Conservation (phyloP, 768 basidiomycete genomes). For the Auriscalpium vulgare region DNA sequence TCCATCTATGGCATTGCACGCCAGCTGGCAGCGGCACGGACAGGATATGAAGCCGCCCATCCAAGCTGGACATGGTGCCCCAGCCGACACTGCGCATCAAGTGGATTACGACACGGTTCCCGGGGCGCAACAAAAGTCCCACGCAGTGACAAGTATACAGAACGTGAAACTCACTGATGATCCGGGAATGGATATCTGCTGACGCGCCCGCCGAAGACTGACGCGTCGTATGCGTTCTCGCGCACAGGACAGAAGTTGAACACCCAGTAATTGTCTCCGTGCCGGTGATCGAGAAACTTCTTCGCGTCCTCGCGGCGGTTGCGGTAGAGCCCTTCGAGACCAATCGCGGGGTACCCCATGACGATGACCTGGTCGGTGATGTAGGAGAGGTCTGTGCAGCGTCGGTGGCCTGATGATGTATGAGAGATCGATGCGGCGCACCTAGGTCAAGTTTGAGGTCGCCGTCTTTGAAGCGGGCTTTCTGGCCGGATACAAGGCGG, state of each 20-base stretch:
- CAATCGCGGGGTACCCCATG: conserved; percentile 80
- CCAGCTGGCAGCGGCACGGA: too few relatives aligned
- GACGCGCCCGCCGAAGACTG: conserved; percentile 63
- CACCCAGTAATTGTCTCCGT: conserved; percentile 75
- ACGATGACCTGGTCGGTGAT: conserved; percentile 70
- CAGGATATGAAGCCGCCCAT: too few relatives aligned
- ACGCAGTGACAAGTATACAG: not conserved
- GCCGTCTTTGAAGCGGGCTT: conserved; percentile 67
- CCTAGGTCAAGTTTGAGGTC: conserved; percentile 64
- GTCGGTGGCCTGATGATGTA: not conserved
- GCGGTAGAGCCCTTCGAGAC: conserved; percentile 72
- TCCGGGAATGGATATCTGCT: conserved; percentile 87
- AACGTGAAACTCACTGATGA: conserved; percentile 57
- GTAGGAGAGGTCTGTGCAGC: conserved; percentile 44
- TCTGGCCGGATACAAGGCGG: conserved; percentile 73
- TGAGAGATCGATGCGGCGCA: conserved; percentile 19
- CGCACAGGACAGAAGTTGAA: conserved; percentile 82
- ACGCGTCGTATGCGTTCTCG: conserved; percentile 73
- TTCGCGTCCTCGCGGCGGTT: conserved; percentile 72
- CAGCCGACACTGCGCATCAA: too few relatives aligned
- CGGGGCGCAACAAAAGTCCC: too few relatives aligned
- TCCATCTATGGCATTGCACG: too few relatives aligned
- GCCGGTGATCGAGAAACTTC: conserved; percentile 63
- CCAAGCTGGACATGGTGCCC: too few relatives aligned
- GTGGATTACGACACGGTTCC: too few relatives aligned